A percentile compares a stretch with the other conserved stretches of the same genome.
Conservation (phyloP, 805 yeast species). For the Wickerhamiella domercqiae region DNA sequence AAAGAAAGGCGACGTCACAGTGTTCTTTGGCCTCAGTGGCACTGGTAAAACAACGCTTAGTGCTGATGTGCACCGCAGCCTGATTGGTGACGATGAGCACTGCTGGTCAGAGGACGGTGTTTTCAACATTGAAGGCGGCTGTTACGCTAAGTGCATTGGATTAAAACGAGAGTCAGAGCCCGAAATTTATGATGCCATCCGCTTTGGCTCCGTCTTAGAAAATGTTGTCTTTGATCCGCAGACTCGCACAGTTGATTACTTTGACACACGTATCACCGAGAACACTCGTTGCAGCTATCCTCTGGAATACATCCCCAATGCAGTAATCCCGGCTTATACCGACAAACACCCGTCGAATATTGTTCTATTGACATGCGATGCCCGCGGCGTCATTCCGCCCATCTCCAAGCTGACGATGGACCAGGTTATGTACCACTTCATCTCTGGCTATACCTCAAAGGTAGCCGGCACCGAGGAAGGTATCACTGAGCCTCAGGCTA, state of each 20-base stretch:
- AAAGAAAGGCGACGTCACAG: slow-evolving; percentile 67
- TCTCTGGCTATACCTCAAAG: slow-evolving; percentile 96
- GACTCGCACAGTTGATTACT: slow-evolving; percentile 74
- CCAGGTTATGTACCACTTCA: slow-evolving; percentile 98
- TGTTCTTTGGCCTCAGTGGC: slow-evolving; percentile 94
- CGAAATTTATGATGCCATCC: slow-evolving; percentile 88
- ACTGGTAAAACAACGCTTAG: slow-evolving; percentile 96
- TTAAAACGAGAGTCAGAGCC: slow-evolving; percentile 88
- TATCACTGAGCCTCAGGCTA: slow-evolving; percentile 94
- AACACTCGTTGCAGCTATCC: slow-evolving; percentile 99
- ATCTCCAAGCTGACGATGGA: slow-evolving; percentile 84
- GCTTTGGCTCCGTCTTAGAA: slow-evolving; percentile 87
- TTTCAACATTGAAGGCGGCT: slow-evolving; percentile 98
- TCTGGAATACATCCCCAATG: slow-evolving; percentile 90
- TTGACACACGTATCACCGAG: slow-evolving; percentile 71
- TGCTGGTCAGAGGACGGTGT: slow-evolving; percentile 99
- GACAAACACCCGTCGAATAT: slow-evolving; percentile 85
- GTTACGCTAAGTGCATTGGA: slow-evolving; percentile 95
- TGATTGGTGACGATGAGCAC: slow-evolving; percentile 98
- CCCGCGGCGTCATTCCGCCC: slow-evolving; percentile 95
- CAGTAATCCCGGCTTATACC: slow-evolving; percentile 87
- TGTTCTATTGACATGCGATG: slow-evolving; percentile 88
- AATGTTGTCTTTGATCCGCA: slow-evolving; percentile 73
- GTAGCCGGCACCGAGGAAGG: slow-evolving; percentile 99
- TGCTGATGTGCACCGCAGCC: slow-evolving; percentile 85